Conservation (phyloP, 257 asterid genomes). For the Salvia rosmarinus region DNA sequence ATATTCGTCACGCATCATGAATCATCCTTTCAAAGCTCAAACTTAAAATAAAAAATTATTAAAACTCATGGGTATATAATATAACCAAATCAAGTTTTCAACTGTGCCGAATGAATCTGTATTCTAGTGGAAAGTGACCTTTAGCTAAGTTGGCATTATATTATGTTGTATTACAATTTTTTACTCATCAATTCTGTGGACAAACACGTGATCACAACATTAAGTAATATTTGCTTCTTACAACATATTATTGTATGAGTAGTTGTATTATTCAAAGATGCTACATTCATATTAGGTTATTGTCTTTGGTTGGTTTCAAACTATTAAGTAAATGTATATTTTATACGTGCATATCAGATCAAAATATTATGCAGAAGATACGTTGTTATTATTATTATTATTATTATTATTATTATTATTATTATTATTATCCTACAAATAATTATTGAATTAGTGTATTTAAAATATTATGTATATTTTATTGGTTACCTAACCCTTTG, state of each 20-base stretch:
- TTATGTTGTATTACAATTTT: background rate
- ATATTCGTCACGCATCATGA: background rate
- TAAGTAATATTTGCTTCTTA: background rate
- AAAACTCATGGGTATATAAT: background rate
- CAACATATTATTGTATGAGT: background rate
- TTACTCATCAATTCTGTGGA: background rate
- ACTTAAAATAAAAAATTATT: background rate
- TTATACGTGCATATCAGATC: background rate
- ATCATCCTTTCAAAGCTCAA: background rate
- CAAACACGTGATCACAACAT: constrained; percentile 10
- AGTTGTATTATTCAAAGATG: background rate
- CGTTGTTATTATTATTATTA: background rate
- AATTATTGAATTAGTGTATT: background rate
- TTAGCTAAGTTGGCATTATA: background rate
- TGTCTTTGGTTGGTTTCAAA: background rate
- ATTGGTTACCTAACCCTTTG: constrained; percentile 16
- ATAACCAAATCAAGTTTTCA: background rate
- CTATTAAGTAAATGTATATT: background rate
- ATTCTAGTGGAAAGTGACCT: background rate
- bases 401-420: background rate
- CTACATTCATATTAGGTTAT: background rate
- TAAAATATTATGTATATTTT: background rate
- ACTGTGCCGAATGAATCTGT: constrained; percentile 1
- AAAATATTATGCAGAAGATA: too few species aligned
- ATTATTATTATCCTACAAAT: background rate